Evolutionary conservation across 2,329 filamentous ascomycete species (phyloP).

Genomic region (Penicillium sp.): DNA sequence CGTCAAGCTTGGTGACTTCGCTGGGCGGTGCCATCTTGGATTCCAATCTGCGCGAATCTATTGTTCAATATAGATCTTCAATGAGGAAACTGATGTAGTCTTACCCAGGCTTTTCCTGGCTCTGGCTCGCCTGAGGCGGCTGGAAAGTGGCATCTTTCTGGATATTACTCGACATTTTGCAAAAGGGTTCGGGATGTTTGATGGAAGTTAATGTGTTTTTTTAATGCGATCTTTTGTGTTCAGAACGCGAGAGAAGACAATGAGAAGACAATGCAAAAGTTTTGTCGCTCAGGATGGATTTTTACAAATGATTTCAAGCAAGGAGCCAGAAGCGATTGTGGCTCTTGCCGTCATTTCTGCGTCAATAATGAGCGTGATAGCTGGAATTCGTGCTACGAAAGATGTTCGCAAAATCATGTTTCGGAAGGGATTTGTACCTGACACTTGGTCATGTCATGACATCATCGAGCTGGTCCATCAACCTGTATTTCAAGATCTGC

Average conservation of each 20-base stretch:
- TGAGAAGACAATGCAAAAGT: not conserved
- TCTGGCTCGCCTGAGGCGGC: constrained; percentile 10
- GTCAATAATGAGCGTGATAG: not conserved
- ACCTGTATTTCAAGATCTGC: not conserved
- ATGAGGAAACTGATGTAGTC: not conserved
- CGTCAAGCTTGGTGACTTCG: constrained; percentile 36
- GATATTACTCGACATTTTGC: not conserved
- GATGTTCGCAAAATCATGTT: not conserved
- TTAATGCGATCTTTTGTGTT: not conserved
- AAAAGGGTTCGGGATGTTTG: not conserved
- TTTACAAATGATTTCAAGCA: not conserved
- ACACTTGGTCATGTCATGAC: not conserved
- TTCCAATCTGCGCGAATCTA: constrained; percentile 6
- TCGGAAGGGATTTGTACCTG: not conserved
- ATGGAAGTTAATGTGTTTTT: not conserved
- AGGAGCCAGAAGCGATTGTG: not conserved
- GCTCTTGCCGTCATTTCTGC: not conserved
- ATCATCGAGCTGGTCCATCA: not conserved
- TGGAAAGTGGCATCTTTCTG: not conserved
- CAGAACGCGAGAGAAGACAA: not conserved
- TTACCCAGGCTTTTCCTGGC: constrained; percentile 30
- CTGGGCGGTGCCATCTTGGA: constrained; percentile 29
- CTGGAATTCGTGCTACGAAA: not conserved
- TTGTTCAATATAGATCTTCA: not conserved
- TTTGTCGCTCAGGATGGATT: not conserved